Conservation (phyloP, 805 yeast genomes). For the Nakazawaea populi region DNA sequence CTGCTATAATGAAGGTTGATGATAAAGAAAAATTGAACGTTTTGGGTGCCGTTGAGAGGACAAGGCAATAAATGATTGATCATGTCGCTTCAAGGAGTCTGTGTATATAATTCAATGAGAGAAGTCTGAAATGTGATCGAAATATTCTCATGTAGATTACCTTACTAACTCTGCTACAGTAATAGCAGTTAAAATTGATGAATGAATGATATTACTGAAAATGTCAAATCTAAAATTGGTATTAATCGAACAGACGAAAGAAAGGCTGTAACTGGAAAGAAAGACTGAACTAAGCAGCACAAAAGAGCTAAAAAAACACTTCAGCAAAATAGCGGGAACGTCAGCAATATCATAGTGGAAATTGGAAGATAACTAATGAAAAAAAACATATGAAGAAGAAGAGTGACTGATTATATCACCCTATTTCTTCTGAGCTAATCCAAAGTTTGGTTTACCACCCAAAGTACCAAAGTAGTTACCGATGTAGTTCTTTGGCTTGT, state of each 20-base stretch:
- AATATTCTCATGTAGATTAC: too few species aligned
- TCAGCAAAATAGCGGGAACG: too few species aligned
- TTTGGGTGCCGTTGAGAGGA: slow-evolving; percentile 52
- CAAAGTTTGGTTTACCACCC: slow-evolving; percentile 35
- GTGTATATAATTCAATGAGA: neutral
- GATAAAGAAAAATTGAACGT: slow-evolving; percentile 46
- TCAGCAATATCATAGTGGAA: too few species aligned
- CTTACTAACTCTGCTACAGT: too few species aligned
- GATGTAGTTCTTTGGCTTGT: slow-evolving; percentile 44
- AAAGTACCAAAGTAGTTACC: slow-evolving; percentile 58
- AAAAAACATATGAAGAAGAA: neutral
- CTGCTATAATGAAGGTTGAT: slow-evolving; percentile 62
- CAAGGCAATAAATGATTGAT: slow-evolving; percentile 10
- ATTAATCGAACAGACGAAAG: too few species aligned
- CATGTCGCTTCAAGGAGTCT: neutral
- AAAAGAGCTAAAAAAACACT: too few species aligned
- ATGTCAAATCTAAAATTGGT: too few species aligned
- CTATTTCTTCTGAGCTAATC: slow-evolving; percentile 9
- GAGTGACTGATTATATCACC: neutral
- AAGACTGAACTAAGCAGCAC: too few species aligned
- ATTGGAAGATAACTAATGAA: neutral
- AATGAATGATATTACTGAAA: too few species aligned
- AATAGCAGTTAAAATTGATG: too few species aligned
- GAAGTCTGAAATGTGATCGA: too few species aligned
- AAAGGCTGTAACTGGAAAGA: too few species aligned